Percentiles rank a stretch among this genome's conserved stretches.
Evolutionary conservation across 306 rosid species (phyloP).

Genomic region (Sindora glabra): DNA sequence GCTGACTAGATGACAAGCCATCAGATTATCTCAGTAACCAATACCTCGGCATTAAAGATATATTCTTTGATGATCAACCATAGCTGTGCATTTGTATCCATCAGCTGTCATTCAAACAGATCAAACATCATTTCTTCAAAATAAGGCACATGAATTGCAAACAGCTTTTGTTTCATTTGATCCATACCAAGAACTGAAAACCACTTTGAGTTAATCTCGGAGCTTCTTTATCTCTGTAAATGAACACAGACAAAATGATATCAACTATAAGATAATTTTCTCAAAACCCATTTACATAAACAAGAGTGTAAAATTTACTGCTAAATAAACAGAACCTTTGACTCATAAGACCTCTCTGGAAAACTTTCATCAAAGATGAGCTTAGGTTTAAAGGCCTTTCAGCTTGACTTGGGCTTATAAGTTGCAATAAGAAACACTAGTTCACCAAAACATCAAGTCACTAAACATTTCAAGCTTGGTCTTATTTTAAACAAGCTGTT

Average conservation of each 20-base stretch:
- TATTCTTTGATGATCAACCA: constrained; percentile 98
- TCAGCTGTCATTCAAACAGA: constrained; percentile 54
- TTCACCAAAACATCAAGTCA: constrained; percentile 44
- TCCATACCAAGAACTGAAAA: constrained; percentile 95
- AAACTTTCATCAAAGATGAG: constrained; percentile 82
- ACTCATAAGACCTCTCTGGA: constrained; percentile 82
- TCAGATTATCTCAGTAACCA: background rate
- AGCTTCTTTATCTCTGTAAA: constrained; percentile 74
- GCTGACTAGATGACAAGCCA: background rate
- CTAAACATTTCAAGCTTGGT: constrained; percentile 14
- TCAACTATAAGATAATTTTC: constrained; percentile 13
- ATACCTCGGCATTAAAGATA: constrained; percentile 90
- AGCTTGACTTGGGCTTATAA: constrained; percentile 69
- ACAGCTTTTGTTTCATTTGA: constrained; percentile 19
- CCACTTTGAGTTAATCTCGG: constrained; percentile 91
- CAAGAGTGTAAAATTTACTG: constrained; percentile 8
- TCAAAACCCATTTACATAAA: background rate
- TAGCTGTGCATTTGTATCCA: constrained; percentile 96
- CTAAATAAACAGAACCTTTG: constrained; percentile 52
- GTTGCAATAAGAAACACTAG: constrained; percentile 92
- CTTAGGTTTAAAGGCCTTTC: constrained; percentile 72
- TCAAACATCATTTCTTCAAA: constrained; percentile 23
- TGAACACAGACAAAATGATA: constrained; percentile 3
- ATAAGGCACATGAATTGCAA: constrained; percentile 22
- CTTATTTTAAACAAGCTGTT: constrained; percentile 12